A percentile compares a stretch with the other conserved stretches of the same genome.
Conservation (phyloP, 345 rosid genomes). For the Lenwebbia sp. region DNA sequence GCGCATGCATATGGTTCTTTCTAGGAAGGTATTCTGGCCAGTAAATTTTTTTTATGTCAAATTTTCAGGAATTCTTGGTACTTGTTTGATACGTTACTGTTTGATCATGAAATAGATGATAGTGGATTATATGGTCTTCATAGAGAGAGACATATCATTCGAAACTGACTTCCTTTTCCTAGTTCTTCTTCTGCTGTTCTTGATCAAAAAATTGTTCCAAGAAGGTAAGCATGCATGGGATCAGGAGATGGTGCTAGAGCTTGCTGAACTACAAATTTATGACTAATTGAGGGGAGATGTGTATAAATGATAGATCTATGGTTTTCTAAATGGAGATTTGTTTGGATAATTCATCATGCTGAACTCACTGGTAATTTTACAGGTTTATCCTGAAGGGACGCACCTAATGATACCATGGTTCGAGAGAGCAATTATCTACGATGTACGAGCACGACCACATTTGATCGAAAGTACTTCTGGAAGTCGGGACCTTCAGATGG, state of each 20-base stretch:
- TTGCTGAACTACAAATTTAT: neutral
- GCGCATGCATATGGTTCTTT: neutral
- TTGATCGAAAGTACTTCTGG: slow-evolving; percentile 92
- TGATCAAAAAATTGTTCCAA: neutral
- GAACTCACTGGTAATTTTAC: neutral
- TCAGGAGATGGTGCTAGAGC: neutral
- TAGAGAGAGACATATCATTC: neutral
- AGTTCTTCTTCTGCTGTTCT: neutral
- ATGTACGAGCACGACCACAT: slow-evolving; percentile 94
- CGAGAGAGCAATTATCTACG: slow-evolving; percentile 87
- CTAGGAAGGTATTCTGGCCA: neutral
- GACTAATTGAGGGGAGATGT: neutral
- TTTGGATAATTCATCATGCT: neutral
- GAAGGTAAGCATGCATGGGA: neutral
- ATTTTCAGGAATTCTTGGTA: neutral
- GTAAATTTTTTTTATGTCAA: no score
- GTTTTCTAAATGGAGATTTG: neutral
- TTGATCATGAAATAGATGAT: neutral
- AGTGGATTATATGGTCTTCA: neutral
- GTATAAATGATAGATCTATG: neutral
- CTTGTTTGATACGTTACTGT: neutral
- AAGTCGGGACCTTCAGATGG: slow-evolving; percentile 97
- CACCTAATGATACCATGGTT: slow-evolving; percentile 92
- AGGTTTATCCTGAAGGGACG: slow-evolving; percentile 99
- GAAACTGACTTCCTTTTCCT: neutral